Base-by-base conservation (phyloP, 495 filamentous ascomycete genomes). In the Penicillium parvum region DNA sequence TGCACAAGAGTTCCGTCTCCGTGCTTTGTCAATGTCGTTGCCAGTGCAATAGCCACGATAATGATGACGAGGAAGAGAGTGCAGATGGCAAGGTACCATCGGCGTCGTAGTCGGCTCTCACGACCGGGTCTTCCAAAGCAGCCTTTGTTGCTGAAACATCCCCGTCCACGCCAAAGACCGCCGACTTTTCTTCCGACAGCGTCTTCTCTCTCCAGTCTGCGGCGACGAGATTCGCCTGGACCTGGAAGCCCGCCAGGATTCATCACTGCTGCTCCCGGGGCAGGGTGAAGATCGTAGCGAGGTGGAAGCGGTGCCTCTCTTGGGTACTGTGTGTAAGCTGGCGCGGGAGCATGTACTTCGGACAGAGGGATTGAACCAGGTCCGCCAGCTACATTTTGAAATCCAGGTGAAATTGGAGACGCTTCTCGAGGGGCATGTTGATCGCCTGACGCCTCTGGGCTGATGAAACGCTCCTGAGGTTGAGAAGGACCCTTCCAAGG, bases 121-220 rank as follows among this genome's bases (percentile, higher is more conserved):
- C 75, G 71, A 0, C 80, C 81, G 16, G 65, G 53, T n/a, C 74
- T 66, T 8, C 81, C 82, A 58, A 79, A 79, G 57, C 78, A 83
- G 18, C 74, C 79, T 32, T 69, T 76, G 18, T 70, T 70, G 14
- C 75, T 75, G 37, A 83, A 71, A 20, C 73, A 81, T 6, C 73
- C 78, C 20, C 79, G 67, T 16, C 78, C 78, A 45, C 75, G 72
- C 76, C 80, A 83, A n/a, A 76, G 63, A 4, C 76, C 72, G 5
- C 80, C 77, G 4, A 67, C 53, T 49, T 75, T 81, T 41, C 62
- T 71, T 4, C 72, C 76, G 5, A 74, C 48, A 3, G 65, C 68
- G 12, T 86, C 82, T 57, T 85, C 78, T 44, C 79, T 80, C 55
- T 85, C 84, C 19, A 77, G 68, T 18, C 77, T 69, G 35, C 76